Evolutionary conservation across 139 green algal genomes (phyloP).

Genomic region (Ettlia oleoabundans): DNA sequence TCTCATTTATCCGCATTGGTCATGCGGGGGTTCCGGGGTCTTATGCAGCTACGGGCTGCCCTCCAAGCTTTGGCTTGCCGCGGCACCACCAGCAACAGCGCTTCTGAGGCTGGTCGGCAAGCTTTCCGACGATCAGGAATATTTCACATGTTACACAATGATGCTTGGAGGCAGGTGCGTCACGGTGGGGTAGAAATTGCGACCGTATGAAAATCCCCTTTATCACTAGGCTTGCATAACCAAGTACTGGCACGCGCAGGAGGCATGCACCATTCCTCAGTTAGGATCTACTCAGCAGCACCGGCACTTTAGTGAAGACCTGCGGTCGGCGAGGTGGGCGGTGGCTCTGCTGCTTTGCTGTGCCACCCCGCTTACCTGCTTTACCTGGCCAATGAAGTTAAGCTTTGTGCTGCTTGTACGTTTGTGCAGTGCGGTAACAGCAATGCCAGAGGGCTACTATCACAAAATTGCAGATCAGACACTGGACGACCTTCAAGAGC

Average conservation of each 20-base stretch:
- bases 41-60: not conserved
- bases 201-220: too few species aligned
- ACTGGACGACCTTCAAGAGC: conserved; percentile 68
- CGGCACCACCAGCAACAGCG: not conserved
- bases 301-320: not conserved
- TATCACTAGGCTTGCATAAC: too few species aligned
- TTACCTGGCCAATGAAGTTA: too few species aligned
- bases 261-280: not conserved
- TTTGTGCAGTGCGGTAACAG: not conserved
- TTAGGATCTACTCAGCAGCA: not conserved
- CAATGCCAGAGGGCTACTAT: conserved; percentile 57
- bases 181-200: too few species aligned
- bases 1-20: too few species aligned
- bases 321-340: not conserved
- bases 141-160: not conserved
- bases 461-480: conserved; percentile 63
- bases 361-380: too few species aligned
- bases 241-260: too few species aligned
- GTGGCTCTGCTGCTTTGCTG: too few species aligned
- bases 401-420: too few species aligned
- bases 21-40: not conserved
- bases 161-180: not conserved
- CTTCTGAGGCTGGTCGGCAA: too few species aligned
- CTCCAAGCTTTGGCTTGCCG: not conserved
- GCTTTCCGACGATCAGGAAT: too few species aligned